Conservation (phyloP, 2,329 filamentous ascomycete genomes). For the Lasiodiplodia sp. region DNA sequence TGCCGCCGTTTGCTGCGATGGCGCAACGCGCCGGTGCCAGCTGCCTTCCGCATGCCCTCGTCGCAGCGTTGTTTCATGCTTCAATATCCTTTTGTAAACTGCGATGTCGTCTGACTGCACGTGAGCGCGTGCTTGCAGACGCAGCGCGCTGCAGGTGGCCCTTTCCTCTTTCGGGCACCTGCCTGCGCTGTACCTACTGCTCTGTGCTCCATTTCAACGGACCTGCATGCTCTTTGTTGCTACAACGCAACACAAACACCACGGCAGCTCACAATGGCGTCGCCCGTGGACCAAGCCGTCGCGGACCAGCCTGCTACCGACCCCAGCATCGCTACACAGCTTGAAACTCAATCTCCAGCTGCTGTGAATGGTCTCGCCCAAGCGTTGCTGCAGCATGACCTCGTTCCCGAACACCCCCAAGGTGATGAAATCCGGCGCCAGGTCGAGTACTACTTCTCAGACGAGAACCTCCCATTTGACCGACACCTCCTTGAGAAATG, state of each 20-base stretch:
- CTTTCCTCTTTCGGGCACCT: constrained; percentile 7
- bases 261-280: background rate
- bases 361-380: background rate
- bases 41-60: background rate
- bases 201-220: background rate
- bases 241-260: background rate
- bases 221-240: background rate
- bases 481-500: constrained; percentile 51
- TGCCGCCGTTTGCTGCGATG: background rate
- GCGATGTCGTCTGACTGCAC: background rate
- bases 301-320: background rate
- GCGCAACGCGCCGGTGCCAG: constrained; percentile 1
- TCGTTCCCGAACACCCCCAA: constrained; percentile 32
- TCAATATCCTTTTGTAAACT: background rate
- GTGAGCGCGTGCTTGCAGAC: constrained; percentile 2
- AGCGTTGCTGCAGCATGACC: background rate
- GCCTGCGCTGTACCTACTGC: background rate
- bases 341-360: background rate
- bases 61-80: background rate
- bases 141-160: constrained; percentile 1
- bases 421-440: constrained; percentile 39
- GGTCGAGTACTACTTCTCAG: constrained; percentile 60
- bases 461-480: constrained; percentile 55
- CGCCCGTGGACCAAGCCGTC: background rate
- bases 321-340: background rate